Percentiles rank a stretch among this genome's conserved stretches.
These are phyloP conservation scores for Lichtheimia corymbifera DNA, from an alignment of 371 early-diverging fungal genomes.

Conservation along the genomic window DNA sequence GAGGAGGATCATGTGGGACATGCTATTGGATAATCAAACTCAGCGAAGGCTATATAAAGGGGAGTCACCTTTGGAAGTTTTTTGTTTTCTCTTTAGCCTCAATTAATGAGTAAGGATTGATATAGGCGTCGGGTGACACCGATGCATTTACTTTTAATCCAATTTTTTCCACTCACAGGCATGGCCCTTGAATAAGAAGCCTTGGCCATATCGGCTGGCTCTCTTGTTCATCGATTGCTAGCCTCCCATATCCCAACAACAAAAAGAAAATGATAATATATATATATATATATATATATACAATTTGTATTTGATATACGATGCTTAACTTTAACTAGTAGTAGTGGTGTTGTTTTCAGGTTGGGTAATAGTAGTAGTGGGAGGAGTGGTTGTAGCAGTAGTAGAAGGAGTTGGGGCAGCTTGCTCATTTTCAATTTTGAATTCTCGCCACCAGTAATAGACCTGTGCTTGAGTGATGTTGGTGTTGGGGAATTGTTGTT, in stretches of 20 bases:
- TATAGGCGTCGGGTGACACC: constrained; percentile 16
- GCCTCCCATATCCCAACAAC: constrained; percentile 1
- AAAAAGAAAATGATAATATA: constrained; percentile 1
- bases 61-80: background rate
- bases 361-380: no score
- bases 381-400: no score
- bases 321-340: no score
- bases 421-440: background rate
- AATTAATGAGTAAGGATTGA: constrained; percentile 21
- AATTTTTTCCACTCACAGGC: constrained; percentile 18
- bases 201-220: constrained; percentile 15
- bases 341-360: no score
- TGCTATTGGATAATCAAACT: background rate
- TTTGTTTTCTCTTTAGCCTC: constrained; percentile 15
- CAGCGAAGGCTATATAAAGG: background rate
- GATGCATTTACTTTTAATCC: constrained; percentile 4
- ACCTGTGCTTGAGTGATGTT: constrained; percentile 14
- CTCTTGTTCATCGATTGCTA: constrained; percentile 11
- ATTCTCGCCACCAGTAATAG: constrained; percentile 18
- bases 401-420: no score
- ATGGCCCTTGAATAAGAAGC: constrained; percentile 9
- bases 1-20: background rate
- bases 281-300: no score
- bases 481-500: constrained; percentile 4
- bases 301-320: no score